Percentiles rank a stretch among this genome's conserved stretches.
phyloP scores from a whole-genome alignment of 2,329 filamentous ascomycete genomes.

The Botrytis paeoniae region DNA sequence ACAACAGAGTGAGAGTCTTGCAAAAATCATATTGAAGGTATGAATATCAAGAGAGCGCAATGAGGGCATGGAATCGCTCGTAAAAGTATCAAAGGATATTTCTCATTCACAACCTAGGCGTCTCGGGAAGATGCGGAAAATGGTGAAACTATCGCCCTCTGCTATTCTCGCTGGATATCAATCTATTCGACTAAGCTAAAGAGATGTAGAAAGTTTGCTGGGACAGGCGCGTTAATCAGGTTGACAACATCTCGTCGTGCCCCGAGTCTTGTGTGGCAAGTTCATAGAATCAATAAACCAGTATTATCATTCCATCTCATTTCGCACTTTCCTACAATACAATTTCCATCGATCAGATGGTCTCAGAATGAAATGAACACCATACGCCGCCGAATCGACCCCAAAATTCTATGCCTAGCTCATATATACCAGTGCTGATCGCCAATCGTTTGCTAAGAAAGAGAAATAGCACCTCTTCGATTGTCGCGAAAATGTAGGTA shows the following conservation, averaged over 20 bases:
- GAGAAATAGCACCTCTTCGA: slow-evolving; percentile 77
- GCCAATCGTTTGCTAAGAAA: slow-evolving; percentile 43
- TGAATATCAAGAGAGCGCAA: not conserved
- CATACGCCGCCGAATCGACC: slow-evolving; percentile 24
- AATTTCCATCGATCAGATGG: not conserved
- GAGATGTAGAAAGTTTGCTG: not conserved
- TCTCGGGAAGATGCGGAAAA: not conserved
- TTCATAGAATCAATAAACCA: not conserved
- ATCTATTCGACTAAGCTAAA: not conserved
- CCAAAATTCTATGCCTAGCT: slow-evolving; percentile 12
- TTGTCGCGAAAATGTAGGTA: slow-evolving; percentile 80
- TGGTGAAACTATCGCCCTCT: not conserved
- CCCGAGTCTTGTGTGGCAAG: not conserved
- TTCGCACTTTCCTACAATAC: slow-evolving; percentile 10
- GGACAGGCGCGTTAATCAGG: not conserved
- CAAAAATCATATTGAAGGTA: not conserved
- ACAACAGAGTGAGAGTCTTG: not conserved
- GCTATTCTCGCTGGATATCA: not conserved
- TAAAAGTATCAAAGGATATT: not conserved
- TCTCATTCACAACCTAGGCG: not conserved
- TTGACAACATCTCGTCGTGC: not conserved
- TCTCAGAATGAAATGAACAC: slow-evolving; percentile 22
- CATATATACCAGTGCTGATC: slow-evolving; percentile 18
- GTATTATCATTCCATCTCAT: slow-evolving; percentile 12
- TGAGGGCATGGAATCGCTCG: not conserved